Conservation (phyloP, 371 early-diverging fungal genomes). For the Paraphysoderma sedebokerense region DNA sequence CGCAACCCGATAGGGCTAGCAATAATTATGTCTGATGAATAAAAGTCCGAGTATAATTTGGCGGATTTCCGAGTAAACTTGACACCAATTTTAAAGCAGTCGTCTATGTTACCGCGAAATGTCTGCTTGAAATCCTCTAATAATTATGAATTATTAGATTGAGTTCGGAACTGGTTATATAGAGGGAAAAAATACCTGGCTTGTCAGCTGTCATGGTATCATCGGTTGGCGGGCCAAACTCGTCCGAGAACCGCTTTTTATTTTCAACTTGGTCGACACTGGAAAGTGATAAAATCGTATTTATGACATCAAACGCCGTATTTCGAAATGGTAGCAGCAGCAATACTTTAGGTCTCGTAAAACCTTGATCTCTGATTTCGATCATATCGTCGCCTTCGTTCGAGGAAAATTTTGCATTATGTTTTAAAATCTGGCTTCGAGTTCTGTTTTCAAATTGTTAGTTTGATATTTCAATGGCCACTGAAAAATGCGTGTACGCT, state of each 20-base stretch:
- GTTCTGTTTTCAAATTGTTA: slow-evolving; percentile 19
- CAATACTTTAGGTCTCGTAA: slow-evolving; percentile 81
- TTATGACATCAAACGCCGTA: slow-evolving; percentile 56
- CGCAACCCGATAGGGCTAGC: slow-evolving; percentile 85
- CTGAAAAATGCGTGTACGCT: slow-evolving; percentile 4
- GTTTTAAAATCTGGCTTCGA: background rate
- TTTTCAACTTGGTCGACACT: slow-evolving; percentile 70
- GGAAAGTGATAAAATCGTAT: slow-evolving; percentile 49
- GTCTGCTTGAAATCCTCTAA: slow-evolving; percentile 54
- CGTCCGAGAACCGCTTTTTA: slow-evolving; percentile 56
- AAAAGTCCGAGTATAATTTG: slow-evolving; percentile 74
- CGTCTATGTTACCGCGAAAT: slow-evolving; percentile 89
- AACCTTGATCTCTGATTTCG: slow-evolving; percentile 86
- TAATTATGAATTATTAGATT: no score
- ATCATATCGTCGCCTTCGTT: slow-evolving; percentile 10
- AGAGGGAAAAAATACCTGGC: slow-evolving; percentile 34
- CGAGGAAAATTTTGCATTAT: background rate
- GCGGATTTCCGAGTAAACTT: slow-evolving; percentile 67
- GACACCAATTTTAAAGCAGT: slow-evolving; percentile 86
- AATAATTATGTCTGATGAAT: slow-evolving; percentile 74
- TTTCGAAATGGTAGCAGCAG: slow-evolving; percentile 79
- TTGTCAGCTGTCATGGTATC: slow-evolving; percentile 32
- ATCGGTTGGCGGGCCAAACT: slow-evolving; percentile 38
- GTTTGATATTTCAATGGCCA: slow-evolving; percentile 19
- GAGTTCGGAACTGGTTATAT: background rate